Evolutionary conservation across 2,329 filamentous ascomycete genomes (phyloP).

Genomic region (Apiospora aurea): DNA sequence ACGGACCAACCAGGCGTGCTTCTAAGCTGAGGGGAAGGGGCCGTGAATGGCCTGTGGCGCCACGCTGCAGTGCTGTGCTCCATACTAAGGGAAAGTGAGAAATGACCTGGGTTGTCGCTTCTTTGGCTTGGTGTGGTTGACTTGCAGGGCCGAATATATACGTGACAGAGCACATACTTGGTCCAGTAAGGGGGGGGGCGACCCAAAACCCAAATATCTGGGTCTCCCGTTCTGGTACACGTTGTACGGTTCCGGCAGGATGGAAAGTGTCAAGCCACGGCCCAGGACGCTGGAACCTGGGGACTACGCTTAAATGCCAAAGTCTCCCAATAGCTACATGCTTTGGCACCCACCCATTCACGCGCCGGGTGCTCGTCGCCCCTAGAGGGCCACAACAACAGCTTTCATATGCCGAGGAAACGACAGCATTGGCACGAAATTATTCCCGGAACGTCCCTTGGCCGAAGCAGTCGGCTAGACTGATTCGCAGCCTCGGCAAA

Average conservation of each 20-base stretch:
- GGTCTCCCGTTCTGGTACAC: slow-evolving; percentile 19
- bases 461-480: background rate
- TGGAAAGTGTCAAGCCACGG: slow-evolving; percentile 19
- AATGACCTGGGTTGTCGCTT: background rate
- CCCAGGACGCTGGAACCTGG: slow-evolving; percentile 20
- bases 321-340: background rate
- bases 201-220: slow-evolving; percentile 18
- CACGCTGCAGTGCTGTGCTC: slow-evolving; percentile 16
- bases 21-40: slow-evolving; percentile 13
- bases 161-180: background rate
- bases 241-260: slow-evolving; percentile 18
- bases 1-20: background rate
- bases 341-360: background rate
- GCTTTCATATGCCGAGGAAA: background rate
- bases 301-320: slow-evolving; percentile 15
- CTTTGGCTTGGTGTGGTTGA: slow-evolving; percentile 14
- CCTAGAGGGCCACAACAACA: background rate
- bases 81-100: slow-evolving; percentile 10
- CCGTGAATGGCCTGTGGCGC: slow-evolving; percentile 4
- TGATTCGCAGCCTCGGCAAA: background rate
- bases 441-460: background rate
- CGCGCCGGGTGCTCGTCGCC: background rate
- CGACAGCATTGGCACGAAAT: background rate
- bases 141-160: slow-evolving; percentile 5
- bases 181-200: slow-evolving; percentile 1